Base-by-base conservation (phyloP, 768 basidiomycete species). In the Mycena albidolilacea region DNA sequence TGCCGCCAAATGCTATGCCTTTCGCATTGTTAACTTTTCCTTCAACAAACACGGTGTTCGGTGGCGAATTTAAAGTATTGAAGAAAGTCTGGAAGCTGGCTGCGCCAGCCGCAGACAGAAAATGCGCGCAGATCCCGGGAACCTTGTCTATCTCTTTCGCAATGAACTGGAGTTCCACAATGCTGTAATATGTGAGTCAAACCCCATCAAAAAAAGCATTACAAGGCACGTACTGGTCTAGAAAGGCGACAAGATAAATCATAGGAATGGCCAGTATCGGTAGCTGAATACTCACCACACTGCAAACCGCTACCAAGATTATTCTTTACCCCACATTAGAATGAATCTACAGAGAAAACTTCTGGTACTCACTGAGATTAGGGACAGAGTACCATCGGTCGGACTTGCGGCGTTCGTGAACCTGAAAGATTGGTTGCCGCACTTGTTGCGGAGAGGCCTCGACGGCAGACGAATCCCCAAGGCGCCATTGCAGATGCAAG, bases 21-120 rank as follows among this genome's bases (percentile, higher is more conserved):
- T 71, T 71, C 23, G 70, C 70, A 21, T 71, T 71, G 64, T 71
- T 71, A 38, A 65, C 70, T 3, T 64, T 71, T 4, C 37, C 7
- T 37, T 60, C 70, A 8, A 71, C 70, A 3, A 60, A 59, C n/a
- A 71, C 30, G 7, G 38, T 23, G 37, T 70, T 70, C 7, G 69
- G 52, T 10, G 17, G 17, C 2, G 52, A 2, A 30, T 70, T 70
- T 54, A 70, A 46, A 14, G 63, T 64, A 10, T 70, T 50, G 69
- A 70, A 63, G 19, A 60, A 60, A 9, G 59, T 41, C 39, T 43
- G 59, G 11, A 60, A 60, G 39, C 12, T 12, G 59, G 59, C 41
- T 17, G 7, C 6, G 6, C 59, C 59, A 5, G 39, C 59, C 35
- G 59, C 41, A 3, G 39, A n/a, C 35, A 2, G 9, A 12, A 60